These are phyloP conservation scores for Cajanus cajan DNA, from an alignment of 306 rosid species.

Conservation along the genomic window DNA sequence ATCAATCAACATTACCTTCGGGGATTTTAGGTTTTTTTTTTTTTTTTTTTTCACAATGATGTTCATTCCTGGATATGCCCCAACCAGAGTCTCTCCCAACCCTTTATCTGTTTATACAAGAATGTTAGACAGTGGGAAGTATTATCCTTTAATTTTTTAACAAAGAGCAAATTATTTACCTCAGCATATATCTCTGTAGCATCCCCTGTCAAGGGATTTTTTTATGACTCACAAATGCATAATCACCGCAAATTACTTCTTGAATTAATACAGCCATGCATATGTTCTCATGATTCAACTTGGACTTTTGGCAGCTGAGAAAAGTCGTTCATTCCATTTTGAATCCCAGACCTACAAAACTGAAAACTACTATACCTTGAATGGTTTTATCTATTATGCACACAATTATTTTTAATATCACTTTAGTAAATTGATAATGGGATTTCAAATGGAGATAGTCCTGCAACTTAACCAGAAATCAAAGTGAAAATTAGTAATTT, in stretches of 20 bases:
- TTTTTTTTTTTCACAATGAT: background rate
- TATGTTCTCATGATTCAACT: background rate
- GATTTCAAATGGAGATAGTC: too few species aligned
- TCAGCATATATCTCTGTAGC: background rate
- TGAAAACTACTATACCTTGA: background rate
- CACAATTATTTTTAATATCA: too few species aligned
- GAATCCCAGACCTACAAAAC: background rate
- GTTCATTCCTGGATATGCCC: conserved; percentile 10
- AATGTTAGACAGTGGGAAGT: background rate
- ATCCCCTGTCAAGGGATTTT: background rate
- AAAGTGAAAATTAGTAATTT: too few species aligned
- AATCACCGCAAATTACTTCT: background rate
- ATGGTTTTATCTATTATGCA: background rate
- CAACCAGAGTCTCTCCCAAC: background rate
- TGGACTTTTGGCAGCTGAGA: background rate
- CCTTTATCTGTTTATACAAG: background rate
- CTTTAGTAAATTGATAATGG: too few species aligned
- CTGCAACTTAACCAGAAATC: too few species aligned
- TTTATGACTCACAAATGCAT: background rate
- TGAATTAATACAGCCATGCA: conserved; percentile 3
- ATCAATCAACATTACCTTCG: background rate
- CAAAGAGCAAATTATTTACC: background rate
- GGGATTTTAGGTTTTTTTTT: background rate
- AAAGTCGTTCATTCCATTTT: background rate
- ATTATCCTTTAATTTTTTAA: background rate